Evolutionary conservation across 805 yeast species (phyloP), one percentile per base, ranked within the genome.

Genomic region (Candida sanyiensis): DNA sequence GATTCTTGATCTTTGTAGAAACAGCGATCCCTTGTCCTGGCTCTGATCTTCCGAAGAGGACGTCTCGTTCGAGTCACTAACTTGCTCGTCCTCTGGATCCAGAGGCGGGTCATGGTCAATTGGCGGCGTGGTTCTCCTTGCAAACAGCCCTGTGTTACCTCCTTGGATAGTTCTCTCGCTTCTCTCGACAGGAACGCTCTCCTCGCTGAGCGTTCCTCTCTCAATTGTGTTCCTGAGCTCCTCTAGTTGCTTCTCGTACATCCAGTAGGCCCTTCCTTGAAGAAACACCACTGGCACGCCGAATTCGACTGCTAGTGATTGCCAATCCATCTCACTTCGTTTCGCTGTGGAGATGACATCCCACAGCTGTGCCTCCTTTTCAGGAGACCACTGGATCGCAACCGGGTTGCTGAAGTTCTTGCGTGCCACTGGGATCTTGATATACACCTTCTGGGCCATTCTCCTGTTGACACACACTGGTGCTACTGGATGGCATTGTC

Each of bases 221-320:
- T 51, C 54, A 7, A 55, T 49, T 9, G 45, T 42, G 8, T 33
- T 40, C 10, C 49, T 46, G 19, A 55, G 33, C 25, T 52, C 54
- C 20, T 55, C 56, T 19, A 55, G 35, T 34, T 55, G 57, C 23
- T 42, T 46, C 27, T 55, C 59, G 25, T 55, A 55, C 10, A 55
- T 40, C 57, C 59, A 54, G 24, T 44, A 55, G 6, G 57, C 52
- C 24, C 52, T 57, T 26, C 52, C 57, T 36, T 55, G 59, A 2
- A 55, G 42, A 17, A 55, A 55, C 7, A 46, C 43, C 4, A 46
- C 42, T 15, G 56, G 54, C 4, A 50, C 57, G 5, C 44, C 42
- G 13, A 54, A 54, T 27, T 47, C 27, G 25, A 11, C 2, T 4
- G 30, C 18, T 2, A 24, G 28, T 20, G 17, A 36, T 23, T 29